These are phyloP conservation scores for Fusarium miscanthi DNA, from an alignment of 2,329 filamentous ascomycete species.

Conservation along the genomic window DNA sequence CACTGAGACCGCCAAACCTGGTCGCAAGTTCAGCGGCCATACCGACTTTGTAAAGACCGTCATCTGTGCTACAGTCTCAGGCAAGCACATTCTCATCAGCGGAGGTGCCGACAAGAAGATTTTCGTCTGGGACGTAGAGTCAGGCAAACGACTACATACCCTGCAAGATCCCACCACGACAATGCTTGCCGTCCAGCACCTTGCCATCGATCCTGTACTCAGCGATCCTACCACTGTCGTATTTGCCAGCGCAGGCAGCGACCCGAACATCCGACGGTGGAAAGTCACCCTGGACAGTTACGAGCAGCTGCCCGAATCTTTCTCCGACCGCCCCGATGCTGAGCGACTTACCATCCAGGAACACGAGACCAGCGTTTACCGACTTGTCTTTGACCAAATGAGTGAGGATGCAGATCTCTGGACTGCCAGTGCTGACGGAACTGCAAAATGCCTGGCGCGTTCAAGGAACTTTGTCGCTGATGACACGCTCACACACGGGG, in stretches of 20 bases:
- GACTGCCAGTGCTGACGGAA: conserved; percentile 94
- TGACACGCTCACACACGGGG: conserved; percentile 80
- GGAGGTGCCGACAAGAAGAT: conserved; percentile 84
- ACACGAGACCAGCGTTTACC: conserved; percentile 93
- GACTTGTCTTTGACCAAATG: conserved; percentile 74
- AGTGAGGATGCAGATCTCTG: conserved; percentile 79
- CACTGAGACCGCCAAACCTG: conserved; percentile 63
- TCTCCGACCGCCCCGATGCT: conserved; percentile 54
- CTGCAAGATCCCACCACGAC: conserved; percentile 77
- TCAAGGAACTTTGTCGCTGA: conserved; percentile 76
- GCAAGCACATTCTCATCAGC: conserved; percentile 74
- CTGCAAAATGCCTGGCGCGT: conserved; percentile 81
- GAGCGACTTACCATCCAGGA: conserved; percentile 70
- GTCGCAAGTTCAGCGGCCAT: conserved; percentile 78
- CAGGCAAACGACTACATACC: conserved; percentile 76
- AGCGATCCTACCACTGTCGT: conserved; percentile 62
- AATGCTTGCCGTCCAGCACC: conserved; percentile 83
- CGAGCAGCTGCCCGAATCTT: conserved; percentile 64
- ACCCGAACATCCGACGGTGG: conserved; percentile 84
- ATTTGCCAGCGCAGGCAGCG: conserved; percentile 83
- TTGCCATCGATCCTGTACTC: conserved; percentile 77
- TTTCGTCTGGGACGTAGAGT: conserved; percentile 82
- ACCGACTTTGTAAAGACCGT: conserved; percentile 92
- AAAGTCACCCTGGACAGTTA: conserved; percentile 64
- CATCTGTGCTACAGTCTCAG: conserved; percentile 68